Base-by-base conservation (phyloP, 1,284 basidiomycete genomes). In the Apiotrichum domesticum region DNA sequence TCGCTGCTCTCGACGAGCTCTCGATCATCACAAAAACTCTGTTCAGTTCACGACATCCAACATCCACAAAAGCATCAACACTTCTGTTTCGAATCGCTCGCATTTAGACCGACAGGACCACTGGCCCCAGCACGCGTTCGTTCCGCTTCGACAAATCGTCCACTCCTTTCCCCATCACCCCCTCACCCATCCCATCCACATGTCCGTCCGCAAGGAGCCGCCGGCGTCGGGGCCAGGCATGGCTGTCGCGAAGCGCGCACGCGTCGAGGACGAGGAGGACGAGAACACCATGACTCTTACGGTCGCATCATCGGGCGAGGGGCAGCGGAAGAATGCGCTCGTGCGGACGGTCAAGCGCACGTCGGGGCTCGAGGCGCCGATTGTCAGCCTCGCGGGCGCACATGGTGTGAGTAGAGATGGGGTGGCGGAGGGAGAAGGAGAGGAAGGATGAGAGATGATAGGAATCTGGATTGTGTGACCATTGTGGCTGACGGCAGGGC, bases 201-300 rank as follows among this genome's bases (percentile, higher is more conserved):
- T 70, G 70, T 70, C 73, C 42, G 70, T 76, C 59, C 65, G 73
- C 37, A 76, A 75, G 63, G 70, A 68, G 14, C 71, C 72, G 7
- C 69, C 72, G 6, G 21, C 49, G 29, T 54, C 71, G 6, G 72
- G 71, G 15, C 68, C 66, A 10, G 73, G 71, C 8, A 58, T 62
- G 58, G 73, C 75, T 4, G 53, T 75, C 1, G 59, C 72, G 44
- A 78, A 78, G 63, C 66, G 75, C n/a, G 74, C 75, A 8, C 63
- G 76, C 8, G 71, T 76, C 14, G 72, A 77, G 39, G 71, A 74
- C 42, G 66, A 69, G 46, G 65, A 65, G 6, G 35, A 7, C 29
- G 66, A 61, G 58, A 57, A 59, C 53, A 59, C 53, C 2, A 63
- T 63, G 61, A 63, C 58, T 2, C 46, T 63, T 67, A 74, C 75